Base-by-base conservation (phyloP, 805 yeast species). In the Saccharomycopsis sp. region DNA sequence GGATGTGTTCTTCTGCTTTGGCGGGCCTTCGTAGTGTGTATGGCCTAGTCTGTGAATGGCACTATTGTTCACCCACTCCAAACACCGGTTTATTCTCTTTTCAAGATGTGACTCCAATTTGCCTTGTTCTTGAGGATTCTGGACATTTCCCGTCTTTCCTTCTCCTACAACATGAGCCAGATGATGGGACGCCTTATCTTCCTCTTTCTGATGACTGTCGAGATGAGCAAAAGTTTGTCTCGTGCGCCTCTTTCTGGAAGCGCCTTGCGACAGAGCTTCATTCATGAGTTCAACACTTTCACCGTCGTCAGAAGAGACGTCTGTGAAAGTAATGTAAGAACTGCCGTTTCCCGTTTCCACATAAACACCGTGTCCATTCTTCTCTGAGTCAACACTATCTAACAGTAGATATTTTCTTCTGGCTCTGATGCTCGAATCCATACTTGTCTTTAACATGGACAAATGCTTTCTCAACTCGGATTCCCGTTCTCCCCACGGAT, bases 401-500 rank as follows among this genome's bases (percentile, higher is more conserved):
- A 69, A 47, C 42, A 64, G 65, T 39, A 78, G 56, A 2, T 80
- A 74, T 43, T 68, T 69, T 20, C 71, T 63, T 45, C 94, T 68
- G 1, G 84, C 70, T 8, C 57, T 63, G 50, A 83, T 72, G 50
- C 86, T 73, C 9, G 66, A 59, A 25, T 56, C 55, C 18, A 82
- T 66, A 13, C 71, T 68, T 8, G 73, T 80, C 48, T 71, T 69
- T 18, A 76, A 66, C 3, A 61, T 58, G 5, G 60, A 54, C 32
- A 84, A 55, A 51, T 82, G 94, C 50, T 78, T 80, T 30, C 73
- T 62, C 35, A 88, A 65, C 27, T 62, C 66, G 13, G 75, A 67
- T 53, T 87, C 96, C 34, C 94, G 63, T 38, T 62, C 64, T 2
- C 96, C 96, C 70, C 79, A 75, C 3, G 73, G 76, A 50, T 80